These are phyloP conservation scores for Scheffersomyces segobiensis DNA, from an alignment of 1,139 yeast genomes.

Conservation along the genomic window DNA sequence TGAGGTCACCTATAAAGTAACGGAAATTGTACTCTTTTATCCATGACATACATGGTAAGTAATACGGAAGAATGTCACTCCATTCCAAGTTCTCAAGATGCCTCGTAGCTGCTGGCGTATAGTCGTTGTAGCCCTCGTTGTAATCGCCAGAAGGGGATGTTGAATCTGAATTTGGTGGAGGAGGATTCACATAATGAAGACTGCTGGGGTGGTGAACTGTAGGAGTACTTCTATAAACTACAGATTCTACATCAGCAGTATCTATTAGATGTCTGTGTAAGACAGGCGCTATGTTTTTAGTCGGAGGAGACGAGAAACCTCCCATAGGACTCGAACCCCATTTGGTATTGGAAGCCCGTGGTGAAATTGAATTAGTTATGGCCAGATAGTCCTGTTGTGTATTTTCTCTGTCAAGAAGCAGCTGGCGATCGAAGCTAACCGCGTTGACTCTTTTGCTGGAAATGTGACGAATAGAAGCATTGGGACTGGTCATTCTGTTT, in stretches of 20 bases:
- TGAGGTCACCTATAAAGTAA: constrained; percentile 67
- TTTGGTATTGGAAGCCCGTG: not conserved
- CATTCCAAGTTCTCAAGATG: constrained; percentile 25
- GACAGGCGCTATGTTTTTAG: not conserved
- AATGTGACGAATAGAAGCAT: constrained; percentile 34
- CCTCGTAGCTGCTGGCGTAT: constrained; percentile 24
- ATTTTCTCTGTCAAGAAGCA: constrained; percentile 15
- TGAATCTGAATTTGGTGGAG: not conserved
- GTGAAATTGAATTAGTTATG: not conserved
- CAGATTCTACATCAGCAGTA: constrained; percentile 15
- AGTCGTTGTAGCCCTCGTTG: constrained; percentile 12
- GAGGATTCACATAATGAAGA: constrained; percentile 1
- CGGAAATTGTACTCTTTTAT: constrained; percentile 55
- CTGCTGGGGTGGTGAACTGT: constrained; percentile 3
- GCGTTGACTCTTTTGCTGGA: constrained; percentile 32
- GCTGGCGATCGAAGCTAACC: constrained; percentile 18
- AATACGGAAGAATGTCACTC: constrained; percentile 55
- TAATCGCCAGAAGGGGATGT: not conserved
- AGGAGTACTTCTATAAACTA: constrained; percentile 11
- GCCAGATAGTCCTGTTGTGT: constrained; percentile 3
- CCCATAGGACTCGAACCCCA: not conserved
- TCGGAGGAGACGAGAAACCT: not conserved
- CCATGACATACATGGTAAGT: constrained; percentile 84
- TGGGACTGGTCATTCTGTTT: constrained; percentile 25
- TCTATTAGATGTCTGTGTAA: not conserved